phyloP scores from a whole-genome alignment of 129 eudicot species.

The Flaveria bidentis region DNA sequence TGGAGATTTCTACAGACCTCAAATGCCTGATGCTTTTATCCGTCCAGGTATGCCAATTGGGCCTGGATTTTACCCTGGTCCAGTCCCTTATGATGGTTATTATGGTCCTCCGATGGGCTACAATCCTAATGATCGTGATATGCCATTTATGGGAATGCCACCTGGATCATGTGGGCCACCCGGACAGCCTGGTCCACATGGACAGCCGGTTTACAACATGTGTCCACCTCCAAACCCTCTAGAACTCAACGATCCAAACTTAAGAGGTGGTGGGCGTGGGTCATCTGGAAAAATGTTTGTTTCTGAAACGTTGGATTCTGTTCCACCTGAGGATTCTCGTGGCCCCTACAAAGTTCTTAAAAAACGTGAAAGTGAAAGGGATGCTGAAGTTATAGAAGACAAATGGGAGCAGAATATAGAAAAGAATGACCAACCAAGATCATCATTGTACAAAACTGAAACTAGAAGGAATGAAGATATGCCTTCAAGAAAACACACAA shows the following conservation, averaged over 20 bases:
- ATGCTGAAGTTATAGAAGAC: constrained; percentile 48
- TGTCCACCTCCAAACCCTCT: constrained; percentile 53
- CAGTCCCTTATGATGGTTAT: constrained; percentile 81
- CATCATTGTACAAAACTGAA: constrained; percentile 45
- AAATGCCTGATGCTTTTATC: constrained; percentile 64
- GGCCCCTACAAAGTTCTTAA: constrained; percentile 54
- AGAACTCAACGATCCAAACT: constrained; percentile 51
- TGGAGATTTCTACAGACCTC: constrained; percentile 78
- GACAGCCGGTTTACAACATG: constrained; percentile 50
- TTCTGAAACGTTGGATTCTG: constrained; percentile 51
- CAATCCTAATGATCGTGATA: constrained; percentile 73
- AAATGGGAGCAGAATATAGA: constrained; percentile 29
- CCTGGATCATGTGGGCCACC: constrained; percentile 29
- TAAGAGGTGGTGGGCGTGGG: constrained; percentile 55
- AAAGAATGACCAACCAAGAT: constrained; percentile 41
- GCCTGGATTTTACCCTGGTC: constrained; percentile 88
- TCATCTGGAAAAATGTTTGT: constrained; percentile 41
- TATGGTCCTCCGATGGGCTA: constrained; percentile 93
- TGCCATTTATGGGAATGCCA: constrained; percentile 80
- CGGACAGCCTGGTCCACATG: neutral
- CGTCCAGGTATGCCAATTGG: constrained; percentile 88
- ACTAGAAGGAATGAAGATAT: constrained; percentile 47
- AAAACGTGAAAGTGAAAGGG: constrained; percentile 58
- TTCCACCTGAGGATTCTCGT: constrained; percentile 49
- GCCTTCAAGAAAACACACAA: constrained; percentile 36